These are phyloP conservation scores for Hebeloma cylindrosporum DNA, from an alignment of 768 basidiomycete genomes.

Conservation along the genomic window DNA sequence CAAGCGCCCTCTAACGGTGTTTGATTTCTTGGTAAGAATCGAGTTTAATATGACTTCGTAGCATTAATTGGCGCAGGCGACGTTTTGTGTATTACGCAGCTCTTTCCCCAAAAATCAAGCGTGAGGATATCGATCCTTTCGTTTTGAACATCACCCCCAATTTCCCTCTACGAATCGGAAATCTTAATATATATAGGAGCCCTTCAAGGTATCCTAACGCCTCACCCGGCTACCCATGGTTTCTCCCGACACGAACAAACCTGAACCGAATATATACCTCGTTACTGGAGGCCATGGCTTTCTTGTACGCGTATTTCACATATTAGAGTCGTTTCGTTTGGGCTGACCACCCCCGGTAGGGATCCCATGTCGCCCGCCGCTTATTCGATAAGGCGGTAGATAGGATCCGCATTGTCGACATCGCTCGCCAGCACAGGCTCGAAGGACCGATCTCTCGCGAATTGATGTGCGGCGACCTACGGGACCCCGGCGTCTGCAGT, in stretches of 20 bases:
- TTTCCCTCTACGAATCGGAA: no score
- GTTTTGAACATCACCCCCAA: no score
- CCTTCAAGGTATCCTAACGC: not conserved
- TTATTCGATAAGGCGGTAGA: constrained; percentile 31
- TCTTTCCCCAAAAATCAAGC: no score
- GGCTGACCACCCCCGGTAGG: constrained; percentile 32
- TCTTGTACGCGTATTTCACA: constrained; percentile 36
- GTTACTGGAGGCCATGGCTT: constrained; percentile 56
- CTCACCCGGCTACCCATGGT: not conserved
- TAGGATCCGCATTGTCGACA: constrained; percentile 46
- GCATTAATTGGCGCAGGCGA: no score
- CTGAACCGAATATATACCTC: constrained; percentile 25
- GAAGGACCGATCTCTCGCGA: constrained; percentile 32
- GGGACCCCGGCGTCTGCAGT: constrained; percentile 40
- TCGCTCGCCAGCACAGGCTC: constrained; percentile 24
- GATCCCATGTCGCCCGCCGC: constrained; percentile 47
- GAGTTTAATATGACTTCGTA: no score
- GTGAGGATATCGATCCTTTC: no score
- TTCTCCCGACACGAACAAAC: not conserved
- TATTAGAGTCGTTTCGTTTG: not conserved
- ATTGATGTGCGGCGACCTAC: constrained; percentile 44
- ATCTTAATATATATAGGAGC: no score
- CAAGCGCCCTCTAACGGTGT: no score
- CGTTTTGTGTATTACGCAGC: no score
- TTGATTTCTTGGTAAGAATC: no score